A percentile compares a stretch with the other conserved stretches of the same genome.
These are phyloP conservation scores for Lasiodiplodia sp. DNA, from an alignment of 2,329 filamentous ascomycete genomes.

Conservation along the genomic window DNA sequence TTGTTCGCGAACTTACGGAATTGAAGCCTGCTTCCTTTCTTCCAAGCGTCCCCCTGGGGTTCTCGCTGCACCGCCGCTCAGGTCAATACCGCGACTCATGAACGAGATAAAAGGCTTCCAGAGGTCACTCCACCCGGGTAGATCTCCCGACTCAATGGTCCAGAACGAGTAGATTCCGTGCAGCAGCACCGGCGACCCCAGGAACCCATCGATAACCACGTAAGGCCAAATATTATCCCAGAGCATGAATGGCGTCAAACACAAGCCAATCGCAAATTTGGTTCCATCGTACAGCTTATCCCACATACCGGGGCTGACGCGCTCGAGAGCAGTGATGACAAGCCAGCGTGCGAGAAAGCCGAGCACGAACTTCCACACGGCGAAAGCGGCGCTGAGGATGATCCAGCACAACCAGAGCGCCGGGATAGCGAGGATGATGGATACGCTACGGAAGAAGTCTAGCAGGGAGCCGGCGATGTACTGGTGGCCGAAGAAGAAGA, in stretches of 20 bases:
- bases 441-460: background rate
- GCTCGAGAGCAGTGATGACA: background rate
- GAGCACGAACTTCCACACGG: conserved; percentile 1
- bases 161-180: background rate
- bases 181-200: background rate
- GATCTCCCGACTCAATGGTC: background rate
- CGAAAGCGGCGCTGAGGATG: conserved; percentile 2
- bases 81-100: background rate
- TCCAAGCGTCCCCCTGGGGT: background rate
- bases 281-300: background rate
- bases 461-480: background rate
- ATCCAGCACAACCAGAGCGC: conserved; percentile 1
- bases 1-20: background rate
- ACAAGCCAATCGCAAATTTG: background rate
- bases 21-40: background rate
- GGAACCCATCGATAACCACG: background rate
- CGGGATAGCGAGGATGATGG: background rate
- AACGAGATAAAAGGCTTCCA: background rate
- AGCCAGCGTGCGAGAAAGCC: background rate
- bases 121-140: background rate
- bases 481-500: conserved; percentile 2
- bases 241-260: background rate
- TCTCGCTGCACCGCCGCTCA: background rate
- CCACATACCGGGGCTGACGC: background rate
- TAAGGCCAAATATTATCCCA: background rate